phyloP scores from a whole-genome alignment of 2,329 filamentous ascomycete genomes.

The Colletotrichum agaves region DNA sequence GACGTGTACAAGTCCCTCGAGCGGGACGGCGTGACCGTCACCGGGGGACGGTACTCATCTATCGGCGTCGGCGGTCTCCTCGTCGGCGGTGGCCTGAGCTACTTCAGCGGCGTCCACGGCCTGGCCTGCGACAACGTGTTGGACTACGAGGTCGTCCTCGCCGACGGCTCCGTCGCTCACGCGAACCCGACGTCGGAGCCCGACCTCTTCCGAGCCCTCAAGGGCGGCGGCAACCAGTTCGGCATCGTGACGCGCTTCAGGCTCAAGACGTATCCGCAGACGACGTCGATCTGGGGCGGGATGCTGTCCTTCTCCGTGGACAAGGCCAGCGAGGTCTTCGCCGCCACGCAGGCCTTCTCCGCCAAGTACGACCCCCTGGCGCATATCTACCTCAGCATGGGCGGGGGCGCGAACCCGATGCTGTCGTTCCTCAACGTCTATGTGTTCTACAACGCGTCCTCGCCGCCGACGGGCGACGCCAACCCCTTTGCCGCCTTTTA shows the following conservation, averaged over 20 bases:
- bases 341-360: neutral
- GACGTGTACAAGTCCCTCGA: neutral
- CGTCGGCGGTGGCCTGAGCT: slow-evolving; percentile 54
- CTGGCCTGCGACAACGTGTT: slow-evolving; percentile 57
- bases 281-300: neutral
- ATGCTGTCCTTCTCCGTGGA: slow-evolving; percentile 1
- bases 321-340: neutral
- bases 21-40: neutral
- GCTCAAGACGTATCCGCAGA: neutral
- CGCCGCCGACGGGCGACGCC: neutral
- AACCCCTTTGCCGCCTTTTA: neutral
- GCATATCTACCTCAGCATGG: slow-evolving; percentile 7
- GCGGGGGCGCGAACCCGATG: neutral
- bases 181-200: slow-evolving; percentile 44
- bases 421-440: slow-evolving; percentile 10
- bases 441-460: neutral
- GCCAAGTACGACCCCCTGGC: slow-evolving; percentile 5
- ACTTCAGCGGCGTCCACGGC: slow-evolving; percentile 66
- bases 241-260: slow-evolving; percentile 9
- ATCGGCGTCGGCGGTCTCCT: slow-evolving; percentile 48
- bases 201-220: slow-evolving; percentile 13
- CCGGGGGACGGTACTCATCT: slow-evolving; percentile 42
- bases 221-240: slow-evolving; percentile 14
- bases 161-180: slow-evolving; percentile 54
- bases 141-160: slow-evolving; percentile 60